Evolutionary conservation across 2,329 filamentous ascomycete species (phyloP).

Genomic region (Blastomyces emzantsi): DNA sequence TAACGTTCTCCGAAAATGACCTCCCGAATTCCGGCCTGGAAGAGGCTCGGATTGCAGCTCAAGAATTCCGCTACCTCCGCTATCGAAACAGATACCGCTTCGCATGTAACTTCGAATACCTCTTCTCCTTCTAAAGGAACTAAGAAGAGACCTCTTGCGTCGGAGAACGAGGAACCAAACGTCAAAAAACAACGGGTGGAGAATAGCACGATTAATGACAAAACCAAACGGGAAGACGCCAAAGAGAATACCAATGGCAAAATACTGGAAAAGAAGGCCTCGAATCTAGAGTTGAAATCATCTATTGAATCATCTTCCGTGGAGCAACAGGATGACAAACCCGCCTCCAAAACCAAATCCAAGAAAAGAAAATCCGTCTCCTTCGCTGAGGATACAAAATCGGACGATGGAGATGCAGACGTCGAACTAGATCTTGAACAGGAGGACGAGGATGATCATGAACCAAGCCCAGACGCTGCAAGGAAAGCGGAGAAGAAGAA

Average conservation of each 20-base stretch:
- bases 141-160: slow-evolving; percentile 10
- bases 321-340: not conserved
- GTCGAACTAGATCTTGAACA: not conserved
- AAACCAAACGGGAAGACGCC: not conserved
- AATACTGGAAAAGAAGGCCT: not conserved
- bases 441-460: slow-evolving; percentile 18
- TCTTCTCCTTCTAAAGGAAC: slow-evolving; percentile 8
- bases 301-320: not conserved
- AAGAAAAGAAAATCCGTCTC: slow-evolving; percentile 49
- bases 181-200: slow-evolving; percentile 22
- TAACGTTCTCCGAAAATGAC: not conserved
- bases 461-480: slow-evolving; percentile 12
- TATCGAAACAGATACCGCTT: not conserved
- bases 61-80: slow-evolving; percentile 39
- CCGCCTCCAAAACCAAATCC: slow-evolving; percentile 13
- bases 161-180: slow-evolving; percentile 16
- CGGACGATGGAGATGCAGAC: slow-evolving; percentile 39
- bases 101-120: not conserved
- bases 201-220: slow-evolving; percentile 7
- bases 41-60: slow-evolving; percentile 51
- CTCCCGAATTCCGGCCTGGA: slow-evolving; percentile 48
- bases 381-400: slow-evolving; percentile 56
- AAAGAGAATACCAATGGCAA: not conserved
- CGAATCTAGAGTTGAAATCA: slow-evolving; percentile 12
- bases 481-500: slow-evolving; percentile 18